phyloP scores from a whole-genome alignment of 495 filamentous ascomycete genomes.

The Aspergillus olivimuriae region DNA sequence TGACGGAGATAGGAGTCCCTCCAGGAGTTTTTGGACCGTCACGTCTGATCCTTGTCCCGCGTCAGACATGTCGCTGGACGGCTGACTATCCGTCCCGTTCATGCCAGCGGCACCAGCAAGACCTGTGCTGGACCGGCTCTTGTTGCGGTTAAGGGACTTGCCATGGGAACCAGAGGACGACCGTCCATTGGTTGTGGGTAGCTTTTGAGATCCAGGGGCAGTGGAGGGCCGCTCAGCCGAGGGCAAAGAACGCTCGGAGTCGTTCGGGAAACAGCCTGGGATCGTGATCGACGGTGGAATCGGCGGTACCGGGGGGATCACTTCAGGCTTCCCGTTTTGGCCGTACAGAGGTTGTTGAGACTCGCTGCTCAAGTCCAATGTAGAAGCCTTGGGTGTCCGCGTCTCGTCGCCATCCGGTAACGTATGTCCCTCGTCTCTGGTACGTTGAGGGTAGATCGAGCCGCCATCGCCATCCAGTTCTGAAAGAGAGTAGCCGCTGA shows the following conservation, averaged over 20 bases:
- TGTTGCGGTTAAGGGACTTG: slow-evolving; percentile 28
- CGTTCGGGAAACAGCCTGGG: slow-evolving; percentile 32
- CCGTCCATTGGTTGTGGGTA: slow-evolving; percentile 19
- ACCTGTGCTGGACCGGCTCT: slow-evolving; percentile 32
- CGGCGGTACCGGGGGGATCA: slow-evolving; percentile 40
- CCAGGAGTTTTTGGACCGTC: slow-evolving; percentile 28
- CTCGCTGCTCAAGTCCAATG: slow-evolving; percentile 6
- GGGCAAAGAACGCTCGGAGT: slow-evolving; percentile 29
- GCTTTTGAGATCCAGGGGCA: slow-evolving; percentile 23
- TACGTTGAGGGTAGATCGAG: slow-evolving; percentile 24
- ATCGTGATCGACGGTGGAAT: slow-evolving; percentile 33
- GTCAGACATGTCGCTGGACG: slow-evolving; percentile 1
- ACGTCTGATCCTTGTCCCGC: neutral
- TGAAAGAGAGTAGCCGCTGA: slow-evolving; percentile 33
- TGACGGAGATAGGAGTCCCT: slow-evolving; percentile 31
- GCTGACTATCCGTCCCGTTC: neutral
- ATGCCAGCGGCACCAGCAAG: slow-evolving; percentile 24
- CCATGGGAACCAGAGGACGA: slow-evolving; percentile 10
- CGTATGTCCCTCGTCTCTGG: slow-evolving; percentile 15
- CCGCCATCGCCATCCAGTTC: slow-evolving; percentile 29
- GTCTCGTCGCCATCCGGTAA: slow-evolving; percentile 22
- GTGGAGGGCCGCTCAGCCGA: slow-evolving; percentile 33
- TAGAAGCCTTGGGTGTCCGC: slow-evolving; percentile 28
- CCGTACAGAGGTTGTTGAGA: slow-evolving; percentile 3
- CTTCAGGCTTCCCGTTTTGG: slow-evolving; percentile 13